Evolutionary conservation across 176 grass and related monocot species (phyloP).

Genomic region (barley (Hordeum vulgare)): DNA sequence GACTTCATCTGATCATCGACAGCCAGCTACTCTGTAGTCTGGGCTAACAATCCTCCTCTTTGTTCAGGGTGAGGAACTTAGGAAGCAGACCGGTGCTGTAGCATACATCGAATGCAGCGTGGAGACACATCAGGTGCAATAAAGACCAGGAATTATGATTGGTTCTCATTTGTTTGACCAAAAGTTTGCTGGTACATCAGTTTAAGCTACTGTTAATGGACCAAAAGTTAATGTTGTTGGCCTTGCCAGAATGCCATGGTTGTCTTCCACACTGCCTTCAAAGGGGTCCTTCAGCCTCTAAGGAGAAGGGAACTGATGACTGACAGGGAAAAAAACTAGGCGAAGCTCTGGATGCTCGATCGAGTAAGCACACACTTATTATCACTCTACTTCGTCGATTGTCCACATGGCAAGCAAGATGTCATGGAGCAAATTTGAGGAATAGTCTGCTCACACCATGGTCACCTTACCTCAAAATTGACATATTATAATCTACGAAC

Average conservation of each 20-base stretch:
- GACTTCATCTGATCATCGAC: too few species aligned
- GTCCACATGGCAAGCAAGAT: too few species aligned
- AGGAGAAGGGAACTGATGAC: constrained; percentile 50
- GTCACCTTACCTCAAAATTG: background rate
- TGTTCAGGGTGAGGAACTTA: constrained; percentile 9
- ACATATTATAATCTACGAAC: background rate
- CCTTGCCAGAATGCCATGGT: constrained; percentile 50
- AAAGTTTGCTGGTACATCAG: background rate
- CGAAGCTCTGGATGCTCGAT: background rate
- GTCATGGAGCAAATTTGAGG: background rate
- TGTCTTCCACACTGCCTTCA: constrained; percentile 21
- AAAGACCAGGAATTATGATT: background rate
- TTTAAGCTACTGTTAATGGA: background rate
- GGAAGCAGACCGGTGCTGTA: constrained; percentile 62
- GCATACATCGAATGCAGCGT: constrained; percentile 78
- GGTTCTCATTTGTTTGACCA: background rate
- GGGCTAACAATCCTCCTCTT: too few species aligned
- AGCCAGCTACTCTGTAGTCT: too few species aligned
- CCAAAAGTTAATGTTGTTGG: background rate
- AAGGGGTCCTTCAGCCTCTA: background rate
- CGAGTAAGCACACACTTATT: constrained; percentile 29
- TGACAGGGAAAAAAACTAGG: constrained; percentile 43
- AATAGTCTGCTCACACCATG: background rate
- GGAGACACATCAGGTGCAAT: constrained; percentile 56
- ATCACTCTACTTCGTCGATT: background rate